Percentiles rank a stretch among this genome's conserved stretches.
Conservation (phyloP, 208 protist species). For the Trypanosoma boissoni region DNA sequence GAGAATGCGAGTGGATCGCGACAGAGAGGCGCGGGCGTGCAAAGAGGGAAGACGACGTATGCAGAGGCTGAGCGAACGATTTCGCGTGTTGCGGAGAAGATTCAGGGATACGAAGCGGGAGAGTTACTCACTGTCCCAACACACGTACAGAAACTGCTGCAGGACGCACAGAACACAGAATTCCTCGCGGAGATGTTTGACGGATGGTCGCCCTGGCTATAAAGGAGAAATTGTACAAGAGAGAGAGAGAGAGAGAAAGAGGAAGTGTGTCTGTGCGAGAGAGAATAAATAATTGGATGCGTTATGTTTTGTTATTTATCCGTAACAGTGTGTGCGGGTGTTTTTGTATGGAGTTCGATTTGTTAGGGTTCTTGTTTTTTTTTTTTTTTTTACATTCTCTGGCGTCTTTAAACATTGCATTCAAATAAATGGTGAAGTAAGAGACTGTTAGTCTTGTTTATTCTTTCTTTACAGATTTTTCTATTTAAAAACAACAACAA, state of each 20-base stretch:
- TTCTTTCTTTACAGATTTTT: too few species aligned
- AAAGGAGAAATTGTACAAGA: background rate
- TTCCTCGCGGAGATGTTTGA: conserved; percentile 64
- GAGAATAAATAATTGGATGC: too few species aligned
- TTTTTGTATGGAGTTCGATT: too few species aligned
- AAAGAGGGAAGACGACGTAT: conserved; percentile 26
- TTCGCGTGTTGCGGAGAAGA: conserved; percentile 81
- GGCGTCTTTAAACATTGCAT: too few species aligned
- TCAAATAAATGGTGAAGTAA: too few species aligned
- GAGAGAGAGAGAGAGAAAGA: background rate
- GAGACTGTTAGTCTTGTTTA: too few species aligned
- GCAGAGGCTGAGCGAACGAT: conserved; percentile 79
- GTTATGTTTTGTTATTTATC: too few species aligned
- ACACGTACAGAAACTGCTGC: conserved; percentile 68
- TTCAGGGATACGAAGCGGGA: conserved; percentile 73
- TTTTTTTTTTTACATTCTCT: too few species aligned
- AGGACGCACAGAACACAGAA: conserved; percentile 64
- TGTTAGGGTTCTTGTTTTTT: too few species aligned
- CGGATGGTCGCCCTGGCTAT: conserved; percentile 87
- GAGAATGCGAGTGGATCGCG: conserved; percentile 5
- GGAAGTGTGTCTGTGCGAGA: too few species aligned
- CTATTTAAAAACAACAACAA: too few species aligned
- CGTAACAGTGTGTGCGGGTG: too few species aligned
- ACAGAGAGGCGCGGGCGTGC: conserved; percentile 24
- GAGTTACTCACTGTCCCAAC: conserved; percentile 55